Evolutionary conservation across 192 early-diverging fungal genomes (phyloP), one percentile per base, ranked within the genome.

Genomic region (Dissophora ornata): DNA sequence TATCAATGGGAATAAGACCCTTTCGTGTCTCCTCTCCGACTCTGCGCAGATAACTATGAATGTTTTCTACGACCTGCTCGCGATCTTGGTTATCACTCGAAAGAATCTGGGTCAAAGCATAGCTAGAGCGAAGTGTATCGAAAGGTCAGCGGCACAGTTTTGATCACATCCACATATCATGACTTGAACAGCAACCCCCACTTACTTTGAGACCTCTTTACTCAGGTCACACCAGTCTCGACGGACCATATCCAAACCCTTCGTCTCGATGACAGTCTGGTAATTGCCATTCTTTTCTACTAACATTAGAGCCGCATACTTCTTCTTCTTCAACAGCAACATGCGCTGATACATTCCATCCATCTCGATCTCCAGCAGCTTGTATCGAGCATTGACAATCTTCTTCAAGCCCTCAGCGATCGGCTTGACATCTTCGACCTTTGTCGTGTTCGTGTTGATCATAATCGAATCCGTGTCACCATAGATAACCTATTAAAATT

Each of bases 391-490:
- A 71, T 99, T 99, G 52, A 97, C 92, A 29, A 85, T 85, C 53
- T 89, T 86, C 66, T 94, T 94, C 54, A 99, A 86, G 11, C 91
- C 84, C 12, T 90, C 84, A 15, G 94, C 97, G 26, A 98, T 85
- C 22, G 92, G 87, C 38, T 89, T 87, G 42, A 93, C 97, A 29
- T 93, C 81, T 0, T 79, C 69, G 0, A 98, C 67, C 29, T 92
- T 86, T 10, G 71, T 85, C 6, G 89, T 86, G 65, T 92, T 89
- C 3, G 96, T 98, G 68, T 96, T 84, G 45, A 99, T 93, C 96
- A 99, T 98, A 55, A 99, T 95, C 1, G 96, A 98, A 80, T 99
- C 98, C 2, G 98, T 99, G 69, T 99, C 98, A 58, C 98, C 98
- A 83, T 99, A 99, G 74, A 99, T 97, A 4, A 99, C 97, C 75